Evolutionary conservation across 441 rosid genomes (phyloP).

Genomic region (Jatropha podagrica): DNA sequence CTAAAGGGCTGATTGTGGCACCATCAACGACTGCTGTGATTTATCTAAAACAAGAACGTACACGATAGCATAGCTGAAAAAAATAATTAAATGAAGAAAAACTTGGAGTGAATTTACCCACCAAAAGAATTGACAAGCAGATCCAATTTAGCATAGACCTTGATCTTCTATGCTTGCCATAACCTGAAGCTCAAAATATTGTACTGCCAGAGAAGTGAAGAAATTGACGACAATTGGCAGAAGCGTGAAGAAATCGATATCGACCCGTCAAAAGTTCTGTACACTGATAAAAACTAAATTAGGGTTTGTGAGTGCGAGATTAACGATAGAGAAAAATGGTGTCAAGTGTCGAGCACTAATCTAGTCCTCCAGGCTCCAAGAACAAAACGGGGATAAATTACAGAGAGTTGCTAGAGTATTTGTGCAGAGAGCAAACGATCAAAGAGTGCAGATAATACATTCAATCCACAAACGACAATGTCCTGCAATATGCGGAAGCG

Average conservation of each 20-base stretch:
- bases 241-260: not conserved
- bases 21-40: not conserved
- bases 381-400: not conserved
- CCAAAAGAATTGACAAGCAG: not conserved
- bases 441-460: not conserved
- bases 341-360: not conserved
- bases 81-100: not conserved
- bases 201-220: not conserved
- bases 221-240: not conserved
- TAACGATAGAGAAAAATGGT: not conserved
- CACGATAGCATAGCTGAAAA: not conserved
- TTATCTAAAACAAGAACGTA: not conserved
- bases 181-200: not conserved
- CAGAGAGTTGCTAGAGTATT: not conserved
- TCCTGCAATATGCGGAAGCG: not conserved
- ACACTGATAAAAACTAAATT: not conserved
- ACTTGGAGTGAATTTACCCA: not conserved
- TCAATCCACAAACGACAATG: not conserved
- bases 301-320: not conserved
- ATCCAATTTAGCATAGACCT: conserved; percentile 1
- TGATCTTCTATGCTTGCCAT: not conserved
- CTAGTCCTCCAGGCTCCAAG: not conserved
- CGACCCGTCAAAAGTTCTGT: not conserved
- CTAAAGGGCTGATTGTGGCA: not conserved
- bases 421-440: not conserved